Base-by-base conservation (phyloP, 2,329 filamentous ascomycete genomes). In the Colletotrichum orchidophilum region DNA sequence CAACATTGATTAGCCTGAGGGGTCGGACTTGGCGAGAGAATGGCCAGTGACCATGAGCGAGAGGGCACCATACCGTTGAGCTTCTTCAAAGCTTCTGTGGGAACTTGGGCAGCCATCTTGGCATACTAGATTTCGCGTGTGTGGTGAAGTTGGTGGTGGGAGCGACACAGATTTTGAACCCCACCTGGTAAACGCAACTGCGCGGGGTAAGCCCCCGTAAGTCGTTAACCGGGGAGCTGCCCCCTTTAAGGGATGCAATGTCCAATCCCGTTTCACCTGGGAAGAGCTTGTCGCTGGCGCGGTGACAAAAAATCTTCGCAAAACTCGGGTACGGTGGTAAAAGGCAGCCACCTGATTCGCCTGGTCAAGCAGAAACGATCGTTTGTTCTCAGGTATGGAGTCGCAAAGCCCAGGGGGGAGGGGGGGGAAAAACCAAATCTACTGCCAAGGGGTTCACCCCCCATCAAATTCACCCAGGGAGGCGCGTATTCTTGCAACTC, bases 51-150 rank as follows among this genome's bases (percentile, higher is more conserved):
- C 27, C 8, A n/a, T n/a, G 24, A n/a, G 52, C 39, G 26, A 12
- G 24, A 24, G 27, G 35, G 58, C 3, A 67, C 39, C 76, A 27
- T 77, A 84, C 82, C 81, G 75, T 80, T 82, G 69, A 84, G 83
- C 81, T 82, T 81, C 74, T 84, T 80, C 71, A 84, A 81, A 80
- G 81, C 83, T 72, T 83, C 82, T 54, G 80, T 79, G 75, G 82
- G 81, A 71, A 78, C 78, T 80, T 84, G 80, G 70, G 81, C 82
- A 77, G 82, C 83, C 82, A 84, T 84, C 63, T 80, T 83, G 78
- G 66, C 71, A 55, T 68, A 70, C 57, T 63, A 49, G 64, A 67
- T 70, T 68, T 68, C 54, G 63, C 31, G 35, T 62, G 46, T 71
- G 35, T 52, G 57, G 50, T 66, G 71, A 67, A 71, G 62, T 60